Evolutionary conservation across 208 protist species (phyloP), one percentile per base, ranked within the genome.

Genomic region (Crithidia expoeki): DNA sequence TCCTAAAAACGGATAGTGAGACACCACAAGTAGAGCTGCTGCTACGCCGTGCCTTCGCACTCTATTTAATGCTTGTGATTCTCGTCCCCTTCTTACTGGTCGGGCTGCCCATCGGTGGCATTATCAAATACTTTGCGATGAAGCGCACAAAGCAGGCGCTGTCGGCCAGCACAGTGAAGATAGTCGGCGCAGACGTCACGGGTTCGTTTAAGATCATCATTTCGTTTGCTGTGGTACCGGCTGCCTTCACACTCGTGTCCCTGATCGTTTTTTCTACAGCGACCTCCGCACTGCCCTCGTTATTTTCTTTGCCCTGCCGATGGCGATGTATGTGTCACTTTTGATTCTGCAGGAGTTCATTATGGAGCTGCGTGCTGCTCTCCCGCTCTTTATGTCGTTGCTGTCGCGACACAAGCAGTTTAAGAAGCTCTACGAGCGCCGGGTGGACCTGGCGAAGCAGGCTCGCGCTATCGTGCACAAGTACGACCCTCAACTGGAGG

Each of bases 291-390:
- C 87, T 11, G 87, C 90, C 5, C 57, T 92, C 16, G 84, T 89
- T 0, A 68, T 94, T 21, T 74, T 83, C 27, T 84, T 95, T 64
- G 86, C 79, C 34, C 79, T 95, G 52, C 93, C 93, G n/a, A 94
- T 97, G 90, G 84, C 88, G 10, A 90, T 94, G 87, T 97, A 97
- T 79, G 86, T 94, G 32, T 95, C 90, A 32, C 61, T 97, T 27
- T 69, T 97, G 6, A 93, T 94, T 46, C 64, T 94, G 47, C 88
- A 95, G 36, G 89, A 97, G 67, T 89, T 86, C 5, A 76, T 93
- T 27, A 89, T 95, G 77, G 86, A 94, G 71, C 47, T 94, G 42
- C 81, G 89, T 12, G 90, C 90, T 1, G 84, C 93, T 25, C 73
- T 97, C 36, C 93, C 93, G 11, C 80, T 97, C 7, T 86, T 97